These are phyloP conservation scores for Podaxis rugospora DNA, from an alignment of 768 basidiomycete species.

Conservation along the genomic window DNA sequence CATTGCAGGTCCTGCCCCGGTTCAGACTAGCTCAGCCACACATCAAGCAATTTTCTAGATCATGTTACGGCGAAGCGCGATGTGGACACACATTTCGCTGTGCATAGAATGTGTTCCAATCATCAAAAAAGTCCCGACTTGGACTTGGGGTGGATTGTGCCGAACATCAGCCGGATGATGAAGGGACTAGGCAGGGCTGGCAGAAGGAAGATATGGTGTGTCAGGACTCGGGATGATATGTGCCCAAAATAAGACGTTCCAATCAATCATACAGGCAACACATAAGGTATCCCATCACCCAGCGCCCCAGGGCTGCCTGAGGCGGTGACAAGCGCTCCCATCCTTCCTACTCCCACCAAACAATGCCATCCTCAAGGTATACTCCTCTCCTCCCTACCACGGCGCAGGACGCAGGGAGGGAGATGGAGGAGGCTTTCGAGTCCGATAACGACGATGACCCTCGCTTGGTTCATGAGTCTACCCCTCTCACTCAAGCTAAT, in stretches of 20 bases:
- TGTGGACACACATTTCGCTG: too few relatives aligned
- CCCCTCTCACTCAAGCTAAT: slow-evolving; percentile 30
- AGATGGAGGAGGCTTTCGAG: slow-evolving; percentile 78
- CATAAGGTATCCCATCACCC: not conserved
- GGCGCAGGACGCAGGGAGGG: slow-evolving; percentile 43
- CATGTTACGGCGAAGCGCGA: too few relatives aligned
- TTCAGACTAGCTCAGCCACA: not conserved
- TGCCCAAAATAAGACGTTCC: not conserved
- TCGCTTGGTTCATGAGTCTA: slow-evolving; percentile 31
- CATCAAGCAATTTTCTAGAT: too few relatives aligned
- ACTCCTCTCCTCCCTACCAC: slow-evolving; percentile 26
- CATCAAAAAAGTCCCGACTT: too few relatives aligned
- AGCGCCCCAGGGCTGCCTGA: not conserved
- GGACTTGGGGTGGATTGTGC: too few relatives aligned
- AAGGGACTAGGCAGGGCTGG: not conserved
- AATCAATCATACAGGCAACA: slow-evolving; percentile 4
- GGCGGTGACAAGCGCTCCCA: not conserved
- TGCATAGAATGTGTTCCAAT: too few relatives aligned
- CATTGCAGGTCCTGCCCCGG: not conserved
- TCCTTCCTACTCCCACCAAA: not conserved
- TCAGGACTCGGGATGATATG: not conserved
- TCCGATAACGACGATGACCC: slow-evolving; percentile 56
- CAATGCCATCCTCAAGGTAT: slow-evolving; percentile 9
- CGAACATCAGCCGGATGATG: not conserved
- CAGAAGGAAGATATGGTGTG: not conserved